phyloP scores from a whole-genome alignment of 2,329 filamentous ascomycete species.

The Diplodia mutila region DNA sequence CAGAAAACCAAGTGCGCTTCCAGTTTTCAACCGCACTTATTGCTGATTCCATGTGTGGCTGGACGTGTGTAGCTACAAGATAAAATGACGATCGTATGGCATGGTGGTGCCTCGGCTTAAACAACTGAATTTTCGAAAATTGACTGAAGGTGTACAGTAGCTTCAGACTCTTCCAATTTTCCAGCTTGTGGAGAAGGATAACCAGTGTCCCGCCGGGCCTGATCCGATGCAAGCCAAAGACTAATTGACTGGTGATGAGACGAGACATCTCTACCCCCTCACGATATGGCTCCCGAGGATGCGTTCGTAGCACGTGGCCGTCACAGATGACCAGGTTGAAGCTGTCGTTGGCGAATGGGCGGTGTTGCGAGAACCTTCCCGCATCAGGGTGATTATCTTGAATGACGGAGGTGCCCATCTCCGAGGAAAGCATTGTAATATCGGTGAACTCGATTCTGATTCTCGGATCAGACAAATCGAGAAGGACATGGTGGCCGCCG shows the following conservation, averaged over 20 bases:
- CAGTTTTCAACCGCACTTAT: not conserved
- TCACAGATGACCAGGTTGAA: too few species aligned
- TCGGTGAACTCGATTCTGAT: too few species aligned
- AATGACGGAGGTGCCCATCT: too few species aligned
- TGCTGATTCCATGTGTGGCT: not conserved
- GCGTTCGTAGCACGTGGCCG: too few species aligned
- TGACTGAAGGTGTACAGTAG: conserved; percentile 46
- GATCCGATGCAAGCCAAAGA: conserved; percentile 53
- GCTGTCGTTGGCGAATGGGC: too few species aligned
- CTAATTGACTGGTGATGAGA: conserved; percentile 43
- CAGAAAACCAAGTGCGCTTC: not conserved
- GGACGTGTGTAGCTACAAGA: conserved; percentile 48
- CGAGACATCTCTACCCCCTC: not conserved
- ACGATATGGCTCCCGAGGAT: too few species aligned
- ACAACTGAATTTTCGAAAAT: conserved; percentile 50
- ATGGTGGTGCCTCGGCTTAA: conserved; percentile 51
- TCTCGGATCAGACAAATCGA: too few species aligned
- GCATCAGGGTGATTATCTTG: too few species aligned
- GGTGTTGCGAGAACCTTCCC: too few species aligned
- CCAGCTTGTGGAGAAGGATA: conserved; percentile 55
- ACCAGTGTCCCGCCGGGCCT: conserved; percentile 54
- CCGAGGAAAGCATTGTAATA: not conserved
- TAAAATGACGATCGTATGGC: conserved; percentile 57
- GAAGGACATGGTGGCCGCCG: not conserved
- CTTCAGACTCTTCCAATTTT: conserved; percentile 44